Evolutionary conservation across 1,139 yeast species (phyloP), one percentile per base, ranked within the genome.

Genomic region (Nakaseomyces nivariensis): DNA sequence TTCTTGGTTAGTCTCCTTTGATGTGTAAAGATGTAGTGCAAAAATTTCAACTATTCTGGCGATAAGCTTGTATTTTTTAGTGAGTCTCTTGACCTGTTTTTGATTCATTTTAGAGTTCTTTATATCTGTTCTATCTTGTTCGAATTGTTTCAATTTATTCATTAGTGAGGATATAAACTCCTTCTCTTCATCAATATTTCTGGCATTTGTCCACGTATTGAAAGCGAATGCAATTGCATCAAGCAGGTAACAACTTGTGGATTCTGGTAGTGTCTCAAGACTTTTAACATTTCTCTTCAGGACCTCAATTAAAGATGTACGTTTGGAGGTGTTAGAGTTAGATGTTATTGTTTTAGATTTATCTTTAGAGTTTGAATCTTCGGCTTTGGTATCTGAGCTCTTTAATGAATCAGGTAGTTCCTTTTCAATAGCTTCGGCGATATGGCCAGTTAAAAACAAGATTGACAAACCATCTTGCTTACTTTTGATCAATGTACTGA

Each of bases 391-490:
- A 9, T 29, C 31, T 29, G 31, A 7, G 6, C 9, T 29, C 31
- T 29, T 29, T 29, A 7, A 7, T 29, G 31, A 9, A 6, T 29
- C 31, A 29, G 31, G 9, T 7, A 29, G 31, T 29, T 29, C 9
- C 31, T 82, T 83, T 52, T 78, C 70, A 7, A 24, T 31, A 38
- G 42, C 31, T 11, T 38, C 42, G 4, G 42, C 42, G 3, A 38
- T 25, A 25, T 38, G 29, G 1, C 95, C 96, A 47, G 87, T 84
- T 43, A 88, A 72, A 54, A 92, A 78, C 44, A 86, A 72, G 47
- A 86, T 85, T 0, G 95, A 76, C 32, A 90, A 69, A 0, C 97
- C 97, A 62, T 89, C 95, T 68, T 92, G 97, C 51, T 82, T 79
- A 7, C 87, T 82, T 55, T 77, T 79, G 74, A 86, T 75, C 5